Evolutionary conservation across 2,329 filamentous ascomycete species (phyloP).

Genomic region (Ilyonectria sp.): DNA sequence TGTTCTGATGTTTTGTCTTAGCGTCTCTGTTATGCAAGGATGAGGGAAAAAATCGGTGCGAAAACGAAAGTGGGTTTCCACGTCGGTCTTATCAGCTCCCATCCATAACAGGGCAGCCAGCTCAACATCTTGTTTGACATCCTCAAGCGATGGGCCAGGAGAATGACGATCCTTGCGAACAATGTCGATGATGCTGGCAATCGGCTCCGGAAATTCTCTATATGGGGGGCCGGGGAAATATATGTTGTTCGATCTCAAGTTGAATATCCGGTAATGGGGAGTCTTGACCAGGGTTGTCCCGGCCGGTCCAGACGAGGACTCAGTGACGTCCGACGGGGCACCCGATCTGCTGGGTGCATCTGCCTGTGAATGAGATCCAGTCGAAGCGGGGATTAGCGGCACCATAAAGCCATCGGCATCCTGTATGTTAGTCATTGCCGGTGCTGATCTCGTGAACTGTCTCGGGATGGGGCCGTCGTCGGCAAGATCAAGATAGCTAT

Average conservation of each 20-base stretch:
- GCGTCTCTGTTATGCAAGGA: background rate
- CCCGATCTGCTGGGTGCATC: background rate
- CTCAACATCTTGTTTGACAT: conserved; percentile 10
- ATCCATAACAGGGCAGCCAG: background rate
- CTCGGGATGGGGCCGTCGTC: conserved; percentile 1
- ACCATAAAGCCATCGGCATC: conserved; percentile 5
- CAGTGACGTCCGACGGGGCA: background rate
- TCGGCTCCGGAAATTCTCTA: conserved; percentile 2
- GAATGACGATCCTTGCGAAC: conserved; percentile 13
- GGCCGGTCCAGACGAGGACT: too few species aligned
- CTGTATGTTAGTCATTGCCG: background rate
- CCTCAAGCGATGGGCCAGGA: conserved; percentile 3
- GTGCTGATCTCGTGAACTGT: conserved; percentile 1
- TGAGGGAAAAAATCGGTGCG: background rate
- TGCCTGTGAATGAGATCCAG: background rate
- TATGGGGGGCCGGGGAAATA: background rate
- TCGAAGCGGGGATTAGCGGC: background rate
- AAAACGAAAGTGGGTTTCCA: conserved; percentile 20
- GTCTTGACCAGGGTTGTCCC: conserved; percentile 8
- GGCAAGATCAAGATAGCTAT: conserved; percentile 6
- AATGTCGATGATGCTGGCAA: conserved; percentile 11
- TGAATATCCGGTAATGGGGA: background rate
- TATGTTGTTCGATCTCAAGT: conserved; percentile 16
- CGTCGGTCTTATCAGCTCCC: background rate
- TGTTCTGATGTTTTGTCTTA: background rate